Percentiles rank a stretch among this genome's conserved stretches.
Conservation (phyloP, 179 eudicot species). For the Pouteria campechiana region DNA sequence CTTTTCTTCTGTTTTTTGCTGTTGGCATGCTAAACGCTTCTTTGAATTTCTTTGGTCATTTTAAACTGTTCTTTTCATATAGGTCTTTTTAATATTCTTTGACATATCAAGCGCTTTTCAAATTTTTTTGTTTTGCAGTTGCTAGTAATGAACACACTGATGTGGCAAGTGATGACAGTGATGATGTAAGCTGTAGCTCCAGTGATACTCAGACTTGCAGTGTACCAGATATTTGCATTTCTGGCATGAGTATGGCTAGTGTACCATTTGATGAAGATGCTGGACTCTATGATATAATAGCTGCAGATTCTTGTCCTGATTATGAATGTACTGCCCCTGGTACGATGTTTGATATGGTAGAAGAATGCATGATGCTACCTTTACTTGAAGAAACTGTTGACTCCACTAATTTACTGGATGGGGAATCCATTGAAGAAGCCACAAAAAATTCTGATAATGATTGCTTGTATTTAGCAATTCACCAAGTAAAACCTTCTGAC, state of each 20-base stretch:
- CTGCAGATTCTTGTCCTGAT: conserved; percentile 31
- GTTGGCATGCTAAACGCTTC: no score
- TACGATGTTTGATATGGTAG: conserved; percentile 41
- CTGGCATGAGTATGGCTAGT: conserved; percentile 68
- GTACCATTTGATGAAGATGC: conserved; percentile 35
- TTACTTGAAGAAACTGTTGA: conserved; percentile 48
- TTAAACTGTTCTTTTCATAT: no score
- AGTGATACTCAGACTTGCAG: conserved; percentile 59
- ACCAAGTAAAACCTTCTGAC: conserved; percentile 53
- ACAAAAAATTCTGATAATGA: conserved; percentile 30
- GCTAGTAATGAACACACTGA: no score
- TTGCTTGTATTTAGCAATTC: conserved; percentile 70
- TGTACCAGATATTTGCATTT: conserved; percentile 62
- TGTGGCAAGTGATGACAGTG: conserved; percentile 50
- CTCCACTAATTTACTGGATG: conserved; percentile 25
- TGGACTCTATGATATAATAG: conserved; percentile 28
- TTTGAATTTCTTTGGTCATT: no score
- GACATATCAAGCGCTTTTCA: no score
- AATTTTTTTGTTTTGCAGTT: no score
- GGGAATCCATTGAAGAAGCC: conserved; percentile 23
- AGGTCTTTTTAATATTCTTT: no score
- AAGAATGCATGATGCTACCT: conserved; percentile 49
- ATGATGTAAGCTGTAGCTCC: conserved; percentile 52
- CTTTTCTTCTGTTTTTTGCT: no score
- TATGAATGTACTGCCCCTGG: conserved; percentile 47